Evolutionary conservation across 1,284 basidiomycete genomes (phyloP).

Genomic region (Clitocybe nebularis): DNA sequence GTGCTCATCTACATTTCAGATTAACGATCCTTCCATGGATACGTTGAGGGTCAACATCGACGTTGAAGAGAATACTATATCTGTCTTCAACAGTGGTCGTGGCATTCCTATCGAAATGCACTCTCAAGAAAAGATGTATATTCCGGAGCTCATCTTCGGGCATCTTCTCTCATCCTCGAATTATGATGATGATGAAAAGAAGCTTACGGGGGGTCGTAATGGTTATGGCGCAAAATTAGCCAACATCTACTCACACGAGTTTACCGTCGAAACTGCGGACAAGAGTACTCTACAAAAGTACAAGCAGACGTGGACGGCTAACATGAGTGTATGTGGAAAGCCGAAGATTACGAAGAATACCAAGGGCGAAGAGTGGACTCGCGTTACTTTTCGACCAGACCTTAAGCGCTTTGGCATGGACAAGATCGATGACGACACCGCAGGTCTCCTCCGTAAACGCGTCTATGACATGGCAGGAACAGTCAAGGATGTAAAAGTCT

Average conservation of each 20-base stretch:
- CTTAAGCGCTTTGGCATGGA: slow-evolving; percentile 92
- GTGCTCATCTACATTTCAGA: too few relatives aligned
- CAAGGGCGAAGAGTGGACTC: slow-evolving; percentile 89
- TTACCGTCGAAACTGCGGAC: slow-evolving; percentile 97
- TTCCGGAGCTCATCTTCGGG: slow-evolving; percentile 98
- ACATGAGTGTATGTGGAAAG: slow-evolving; percentile 87
- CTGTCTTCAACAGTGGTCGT: slow-evolving; percentile 93
- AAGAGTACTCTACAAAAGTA: slow-evolving; percentile 88
- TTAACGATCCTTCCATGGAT: slow-evolving; percentile 88
- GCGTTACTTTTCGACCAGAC: slow-evolving; percentile 93
- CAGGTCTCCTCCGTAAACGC: slow-evolving; percentile 88
- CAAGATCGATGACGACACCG: slow-evolving; percentile 87
- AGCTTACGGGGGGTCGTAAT: slow-evolving; percentile 97
- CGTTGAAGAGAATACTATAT: slow-evolving; percentile 81
- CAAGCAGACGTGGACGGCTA: slow-evolving; percentile 91
- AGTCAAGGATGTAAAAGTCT: slow-evolving; percentile 91
- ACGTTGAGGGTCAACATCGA: slow-evolving; percentile 87
- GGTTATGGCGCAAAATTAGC: slow-evolving; percentile 98
- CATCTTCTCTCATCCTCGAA: slow-evolving; percentile 95
- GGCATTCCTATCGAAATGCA: slow-evolving; percentile 99
- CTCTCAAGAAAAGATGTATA: slow-evolving; percentile 90
- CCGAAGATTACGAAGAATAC: slow-evolving; percentile 92
- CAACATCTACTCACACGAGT: slow-evolving; percentile 97
- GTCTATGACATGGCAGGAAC: slow-evolving; percentile 98
- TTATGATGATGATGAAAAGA: slow-evolving; percentile 99